These are phyloP conservation scores for Solanum hybrid DNA, from an alignment of 305 asterid species.

Conservation along the genomic window DNA sequence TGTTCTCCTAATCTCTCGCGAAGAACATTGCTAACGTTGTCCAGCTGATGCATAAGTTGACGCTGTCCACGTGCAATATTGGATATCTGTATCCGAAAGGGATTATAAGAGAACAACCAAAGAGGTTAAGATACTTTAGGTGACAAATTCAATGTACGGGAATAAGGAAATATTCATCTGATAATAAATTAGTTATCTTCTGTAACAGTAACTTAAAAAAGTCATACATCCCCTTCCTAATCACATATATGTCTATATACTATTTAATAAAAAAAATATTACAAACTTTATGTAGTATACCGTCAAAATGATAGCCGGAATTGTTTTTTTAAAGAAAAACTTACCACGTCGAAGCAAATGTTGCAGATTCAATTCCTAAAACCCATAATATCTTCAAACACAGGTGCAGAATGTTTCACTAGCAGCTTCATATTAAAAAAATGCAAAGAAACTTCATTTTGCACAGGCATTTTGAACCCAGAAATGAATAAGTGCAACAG, in stretches of 20 bases:
- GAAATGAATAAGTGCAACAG: background rate
- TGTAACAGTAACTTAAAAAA: background rate
- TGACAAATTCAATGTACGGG: background rate
- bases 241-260: background rate
- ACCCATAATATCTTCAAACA: background rate
- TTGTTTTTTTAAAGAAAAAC: background rate
- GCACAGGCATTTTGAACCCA: background rate
- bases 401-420: background rate
- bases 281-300: background rate
- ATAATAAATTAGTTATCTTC: background rate
- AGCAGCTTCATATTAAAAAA: background rate
- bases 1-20: constrained; percentile 15
- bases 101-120: background rate
- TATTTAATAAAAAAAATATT: background rate
- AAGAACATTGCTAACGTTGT: constrained; percentile 24
- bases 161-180: background rate
- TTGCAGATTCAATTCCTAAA: background rate
- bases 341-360: background rate
- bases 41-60: constrained; percentile 67
- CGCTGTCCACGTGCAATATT: constrained; percentile 65
- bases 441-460: background rate
- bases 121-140: background rate
- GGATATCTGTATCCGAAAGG: constrained; percentile 40
- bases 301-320: background rate
- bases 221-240: background rate